These are phyloP conservation scores for Singerocomus inundabilis DNA, from an alignment of 1,284 basidiomycete genomes.

Conservation along the genomic window DNA sequence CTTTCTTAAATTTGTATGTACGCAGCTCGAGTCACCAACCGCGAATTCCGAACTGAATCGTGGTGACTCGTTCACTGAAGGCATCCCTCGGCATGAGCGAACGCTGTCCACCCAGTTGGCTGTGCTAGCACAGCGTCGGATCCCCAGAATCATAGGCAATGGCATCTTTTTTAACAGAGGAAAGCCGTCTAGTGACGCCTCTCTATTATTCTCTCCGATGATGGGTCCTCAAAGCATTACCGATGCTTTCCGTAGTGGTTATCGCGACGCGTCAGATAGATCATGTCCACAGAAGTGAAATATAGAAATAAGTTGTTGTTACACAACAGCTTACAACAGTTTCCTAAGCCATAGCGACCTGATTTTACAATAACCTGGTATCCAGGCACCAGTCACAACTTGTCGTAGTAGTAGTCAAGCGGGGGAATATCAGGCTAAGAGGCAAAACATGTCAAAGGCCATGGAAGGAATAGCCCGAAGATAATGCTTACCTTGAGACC, in stretches of 20 bases:
- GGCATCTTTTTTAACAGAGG: too few relatives aligned
- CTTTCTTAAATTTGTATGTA: constrained; percentile 6
- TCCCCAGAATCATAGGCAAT: too few relatives aligned
- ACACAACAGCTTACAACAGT: constrained; percentile 20
- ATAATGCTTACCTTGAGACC: constrained; percentile 76
- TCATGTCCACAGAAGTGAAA: background rate
- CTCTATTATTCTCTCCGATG: background rate
- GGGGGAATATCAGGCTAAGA: constrained; percentile 78
- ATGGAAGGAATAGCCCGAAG: background rate
- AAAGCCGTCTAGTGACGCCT: too few relatives aligned
- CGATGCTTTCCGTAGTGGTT: background rate
- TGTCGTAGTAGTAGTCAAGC: constrained; percentile 91
- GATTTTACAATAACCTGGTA: constrained; percentile 7
- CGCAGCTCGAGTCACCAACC: constrained; percentile 10
- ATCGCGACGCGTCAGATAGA: background rate
- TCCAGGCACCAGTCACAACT: constrained; percentile 46
- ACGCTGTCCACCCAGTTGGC: background rate
- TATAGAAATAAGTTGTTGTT: constrained; percentile 11
- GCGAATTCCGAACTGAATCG: background rate
- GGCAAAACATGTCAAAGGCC: constrained; percentile 13
- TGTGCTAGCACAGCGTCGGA: too few relatives aligned
- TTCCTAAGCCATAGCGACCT: constrained; percentile 8
- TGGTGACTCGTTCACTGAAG: constrained; percentile 5
- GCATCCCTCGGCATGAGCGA: background rate
- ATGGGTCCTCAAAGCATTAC: background rate